Evolutionary conservation across 225 moss, liverwort and hornwort species (phyloP), one percentile per base, ranked within the genome.

Genomic region (Marchantia polymorpha): DNA sequence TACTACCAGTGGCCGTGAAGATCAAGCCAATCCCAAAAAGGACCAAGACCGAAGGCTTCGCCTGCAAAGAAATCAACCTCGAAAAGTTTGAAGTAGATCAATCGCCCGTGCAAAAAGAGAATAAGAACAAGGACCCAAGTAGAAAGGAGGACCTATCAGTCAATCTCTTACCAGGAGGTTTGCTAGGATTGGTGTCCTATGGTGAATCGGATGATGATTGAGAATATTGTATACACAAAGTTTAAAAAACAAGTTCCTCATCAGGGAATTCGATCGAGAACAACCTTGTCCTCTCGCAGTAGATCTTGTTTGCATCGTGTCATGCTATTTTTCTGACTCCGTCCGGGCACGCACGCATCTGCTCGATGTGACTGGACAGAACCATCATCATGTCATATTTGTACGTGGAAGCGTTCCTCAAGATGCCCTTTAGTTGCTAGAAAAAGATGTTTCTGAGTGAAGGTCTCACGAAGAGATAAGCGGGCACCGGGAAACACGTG

Each of bases 1-100:
- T 82, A 10, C n/a, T 90, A 68, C 87, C 97, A 71, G 84, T 89
- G 80, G 84, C 90, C 31, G 87, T 99, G 25, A 95, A 86, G 86
- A 91, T 99, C 69, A 95, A 88, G 76, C 85, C 93, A 50, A 88
- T 92, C 55, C 87, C 92, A 29, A 99, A 99, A 64, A 93, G 83
- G 83, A 80, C 77, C 31, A 95, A 91, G 81, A 22, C 84, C 22
- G 90, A 86, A 27, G 30, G 73, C 27, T 12, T 56, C 27, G 11
- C 60, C 47, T 56, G 17, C 7, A 55, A 64, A 74, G 53, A 10
- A 48, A 26, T 64, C 77, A n/a, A 52, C 13, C 69, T 58, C 20
- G 66, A 66, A 20, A 59, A 29, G 29, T 27, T 9, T 31, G 69
- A 67, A 7, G 22, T 17, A 17, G 27, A 79, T 12, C 52, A 19